These are phyloP conservation scores for Knoxia roxburghii DNA, from an alignment of 257 asterid genomes.

Conservation along the genomic window DNA sequence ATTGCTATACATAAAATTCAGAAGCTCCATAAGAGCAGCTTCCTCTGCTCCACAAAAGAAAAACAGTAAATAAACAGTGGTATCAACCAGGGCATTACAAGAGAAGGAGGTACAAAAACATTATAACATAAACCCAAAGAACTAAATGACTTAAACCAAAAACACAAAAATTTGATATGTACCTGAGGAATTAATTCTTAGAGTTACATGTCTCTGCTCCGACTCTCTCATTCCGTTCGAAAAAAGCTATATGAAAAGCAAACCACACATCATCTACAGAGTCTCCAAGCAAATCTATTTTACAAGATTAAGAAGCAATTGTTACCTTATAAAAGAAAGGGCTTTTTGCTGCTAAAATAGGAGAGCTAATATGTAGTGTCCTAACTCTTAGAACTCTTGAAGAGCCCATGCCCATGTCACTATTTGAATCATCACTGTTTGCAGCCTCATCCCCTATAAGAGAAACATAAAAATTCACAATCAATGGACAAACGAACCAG, in stretches of 20 bases:
- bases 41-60: constrained; percentile 66
- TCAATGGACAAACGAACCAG: not conserved
- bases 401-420: constrained; percentile 62
- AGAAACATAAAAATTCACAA: constrained; percentile 9
- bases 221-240: constrained; percentile 99
- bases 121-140: not conserved
- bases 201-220: constrained; percentile 92
- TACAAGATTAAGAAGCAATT: not conserved
- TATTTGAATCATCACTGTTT: constrained; percentile 59
- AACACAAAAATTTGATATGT: not conserved
- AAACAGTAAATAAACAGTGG: not conserved
- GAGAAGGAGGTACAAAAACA: not conserved
- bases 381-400: constrained; percentile 47
- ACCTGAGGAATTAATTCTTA: constrained; percentile 88
- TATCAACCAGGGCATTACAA: no score
- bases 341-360: constrained; percentile 84
- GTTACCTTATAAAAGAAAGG: constrained; percentile 82
- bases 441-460: constrained; percentile 71
- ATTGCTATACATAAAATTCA: constrained; percentile 89
- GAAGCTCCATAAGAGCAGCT: constrained; percentile 94
- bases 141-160: not conserved
- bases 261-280: constrained; percentile 17
- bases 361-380: constrained; percentile 84
- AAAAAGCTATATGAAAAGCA: constrained; percentile 54
- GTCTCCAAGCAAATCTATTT: constrained; percentile 5